Percentiles rank a stretch among this genome's conserved stretches.
These are phyloP conservation scores for Candida sakaeoensis DNA, from an alignment of 805 yeast species.

Conservation along the genomic window DNA sequence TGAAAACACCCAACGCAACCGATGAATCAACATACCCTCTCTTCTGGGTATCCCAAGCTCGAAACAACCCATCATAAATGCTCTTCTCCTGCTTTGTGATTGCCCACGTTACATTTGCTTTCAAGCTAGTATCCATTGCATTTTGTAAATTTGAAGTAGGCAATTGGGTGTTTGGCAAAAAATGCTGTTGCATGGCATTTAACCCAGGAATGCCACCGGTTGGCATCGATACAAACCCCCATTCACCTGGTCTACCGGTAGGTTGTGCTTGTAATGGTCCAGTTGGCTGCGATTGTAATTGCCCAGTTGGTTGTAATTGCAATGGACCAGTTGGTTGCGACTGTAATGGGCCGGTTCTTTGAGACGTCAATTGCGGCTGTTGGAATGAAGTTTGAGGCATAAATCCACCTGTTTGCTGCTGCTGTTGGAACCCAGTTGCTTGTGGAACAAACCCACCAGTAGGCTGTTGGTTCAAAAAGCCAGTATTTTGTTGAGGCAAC, in stretches of 20 bases:
- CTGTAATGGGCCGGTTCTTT: slow-evolving; percentile 20
- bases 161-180: slow-evolving; percentile 50
- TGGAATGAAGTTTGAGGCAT: slow-evolving; percentile 25
- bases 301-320: slow-evolving; percentile 19
- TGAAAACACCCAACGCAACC: slow-evolving; percentile 79
- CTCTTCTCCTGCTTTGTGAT: slow-evolving; percentile 85
- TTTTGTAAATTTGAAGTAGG: slow-evolving; percentile 36
- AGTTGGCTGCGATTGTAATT: slow-evolving; percentile 36
- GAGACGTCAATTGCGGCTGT: slow-evolving; percentile 17
- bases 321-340: slow-evolving; percentile 39
- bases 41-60: slow-evolving; percentile 73
- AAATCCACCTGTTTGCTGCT: slow-evolving; percentile 23
- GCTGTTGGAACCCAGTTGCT: slow-evolving; percentile 26
- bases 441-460: slow-evolving; percentile 32
- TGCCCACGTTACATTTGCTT: slow-evolving; percentile 68
- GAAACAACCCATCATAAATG: slow-evolving; percentile 82
- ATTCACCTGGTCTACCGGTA: slow-evolving; percentile 72
- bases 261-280: slow-evolving; percentile 47
- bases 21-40: slow-evolving; percentile 74
- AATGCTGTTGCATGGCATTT: slow-evolving; percentile 62
- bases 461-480: slow-evolving; percentile 15
- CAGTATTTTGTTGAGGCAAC: slow-evolving; percentile 15
- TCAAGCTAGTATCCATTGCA: slow-evolving; percentile 41
- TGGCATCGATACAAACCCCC: slow-evolving; percentile 73
- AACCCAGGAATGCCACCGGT: slow-evolving; percentile 70